Conservation (phyloP, 306 rosid species). For the Gillenia trifoliata region DNA sequence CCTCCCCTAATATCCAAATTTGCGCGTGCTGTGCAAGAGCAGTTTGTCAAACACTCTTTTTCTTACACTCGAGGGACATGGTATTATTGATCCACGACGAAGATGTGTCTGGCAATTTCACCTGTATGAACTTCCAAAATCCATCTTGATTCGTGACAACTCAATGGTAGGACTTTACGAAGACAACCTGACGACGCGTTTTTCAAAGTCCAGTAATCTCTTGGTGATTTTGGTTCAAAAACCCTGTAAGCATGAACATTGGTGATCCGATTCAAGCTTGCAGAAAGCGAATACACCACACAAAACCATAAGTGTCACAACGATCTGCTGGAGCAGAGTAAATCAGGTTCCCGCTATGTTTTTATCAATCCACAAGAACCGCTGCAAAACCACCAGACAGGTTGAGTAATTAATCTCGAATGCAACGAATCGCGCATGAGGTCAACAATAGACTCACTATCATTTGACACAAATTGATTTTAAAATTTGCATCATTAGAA, state of each 20-base stretch:
- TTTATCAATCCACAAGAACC: slow-evolving; percentile 12
- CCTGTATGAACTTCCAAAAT: slow-evolving; percentile 13
- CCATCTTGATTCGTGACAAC: slow-evolving; percentile 26
- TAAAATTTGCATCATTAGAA: slow-evolving; percentile 16
- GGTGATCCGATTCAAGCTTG: slow-evolving; percentile 2
- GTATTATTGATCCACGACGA: slow-evolving; percentile 13
- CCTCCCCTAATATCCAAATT: slow-evolving; percentile 22
- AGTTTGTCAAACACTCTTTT: slow-evolving; percentile 28
- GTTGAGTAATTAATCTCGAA: slow-evolving; percentile 39
- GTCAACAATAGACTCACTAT: slow-evolving; percentile 32
- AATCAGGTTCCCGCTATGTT: neutral
- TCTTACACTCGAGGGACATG: slow-evolving; percentile 20
- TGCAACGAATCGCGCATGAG: slow-evolving; percentile 22
- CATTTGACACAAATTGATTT: slow-evolving; percentile 24
- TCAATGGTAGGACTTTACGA: slow-evolving; percentile 15
- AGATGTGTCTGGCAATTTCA: slow-evolving; percentile 25
- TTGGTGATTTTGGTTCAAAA: slow-evolving; percentile 24
- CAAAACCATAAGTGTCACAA: slow-evolving; percentile 36
- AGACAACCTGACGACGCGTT: slow-evolving; percentile 45
- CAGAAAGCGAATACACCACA: slow-evolving; percentile 50
- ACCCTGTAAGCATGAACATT: slow-evolving; percentile 48
- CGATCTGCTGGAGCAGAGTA: neutral
- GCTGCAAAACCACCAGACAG: slow-evolving; percentile 12
- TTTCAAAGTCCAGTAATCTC: slow-evolving; percentile 18
- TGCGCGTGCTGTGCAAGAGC: slow-evolving; percentile 46